phyloP scores from a whole-genome alignment of 305 asterid genomes.

The Fraxinus velutina region DNA sequence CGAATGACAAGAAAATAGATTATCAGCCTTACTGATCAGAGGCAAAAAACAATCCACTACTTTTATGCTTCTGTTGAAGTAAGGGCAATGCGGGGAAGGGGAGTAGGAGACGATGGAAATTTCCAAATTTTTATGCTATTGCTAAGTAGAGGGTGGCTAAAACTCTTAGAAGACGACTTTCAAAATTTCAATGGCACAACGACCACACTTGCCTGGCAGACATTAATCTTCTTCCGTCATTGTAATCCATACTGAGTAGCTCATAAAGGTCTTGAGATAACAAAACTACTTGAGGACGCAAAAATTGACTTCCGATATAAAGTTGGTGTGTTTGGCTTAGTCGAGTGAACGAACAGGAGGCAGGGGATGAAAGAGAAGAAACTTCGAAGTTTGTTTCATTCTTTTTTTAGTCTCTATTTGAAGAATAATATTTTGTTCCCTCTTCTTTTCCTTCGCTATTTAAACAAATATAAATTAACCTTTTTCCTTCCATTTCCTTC shows the following conservation, averaged over 20 bases:
- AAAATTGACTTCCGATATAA: background rate
- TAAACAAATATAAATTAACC: background rate
- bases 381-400: background rate
- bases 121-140: background rate
- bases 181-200: background rate
- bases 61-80: background rate
- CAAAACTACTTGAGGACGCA: background rate
- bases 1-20: background rate
- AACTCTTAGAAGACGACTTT: background rate
- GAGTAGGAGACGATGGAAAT: background rate
- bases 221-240: background rate
- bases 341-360: background rate
- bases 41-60: background rate
- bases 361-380: background rate
- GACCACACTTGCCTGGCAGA: background rate
- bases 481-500: background rate
- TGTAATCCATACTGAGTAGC: background rate
- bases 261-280: background rate
- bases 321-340: background rate
- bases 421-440: background rate
- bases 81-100: background rate
- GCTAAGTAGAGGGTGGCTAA: background rate
- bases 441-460: background rate
- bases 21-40: background rate
- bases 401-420: background rate